These are phyloP conservation scores for Fusarium sublunatum DNA, from an alignment of 2,329 filamentous ascomycete genomes.

Conservation along the genomic window DNA sequence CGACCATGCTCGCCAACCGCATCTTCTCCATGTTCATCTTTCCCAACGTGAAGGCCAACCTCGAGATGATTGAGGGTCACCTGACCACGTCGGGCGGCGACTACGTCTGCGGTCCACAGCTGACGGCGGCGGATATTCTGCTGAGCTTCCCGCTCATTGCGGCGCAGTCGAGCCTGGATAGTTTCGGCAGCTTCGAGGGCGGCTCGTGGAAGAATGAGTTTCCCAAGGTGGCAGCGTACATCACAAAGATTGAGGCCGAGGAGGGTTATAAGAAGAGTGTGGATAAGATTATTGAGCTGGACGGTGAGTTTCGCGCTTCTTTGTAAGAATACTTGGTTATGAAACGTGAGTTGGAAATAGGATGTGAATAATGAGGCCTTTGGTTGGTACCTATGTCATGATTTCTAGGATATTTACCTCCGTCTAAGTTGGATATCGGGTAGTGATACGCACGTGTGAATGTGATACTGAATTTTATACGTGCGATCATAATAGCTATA, in stretches of 20 bases:
- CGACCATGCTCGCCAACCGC: slow-evolving; percentile 56
- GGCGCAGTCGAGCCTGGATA: slow-evolving; percentile 53
- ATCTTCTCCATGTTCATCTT: slow-evolving; percentile 56
- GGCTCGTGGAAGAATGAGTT: slow-evolving; percentile 54
- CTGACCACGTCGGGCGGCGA: slow-evolving; percentile 58
- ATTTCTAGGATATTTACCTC: no score
- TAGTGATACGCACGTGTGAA: no score
- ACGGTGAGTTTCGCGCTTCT: slow-evolving; percentile 52
- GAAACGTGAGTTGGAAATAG: not conserved
- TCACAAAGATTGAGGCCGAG: slow-evolving; percentile 57
- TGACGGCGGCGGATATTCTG: slow-evolving; percentile 66
- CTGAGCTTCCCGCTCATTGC: slow-evolving; percentile 65
- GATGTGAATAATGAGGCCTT: not conserved
- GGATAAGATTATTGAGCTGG: slow-evolving; percentile 62
- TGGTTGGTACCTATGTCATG: not conserved
- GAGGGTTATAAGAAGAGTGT: slow-evolving; percentile 61
- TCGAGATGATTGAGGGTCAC: slow-evolving; percentile 62
- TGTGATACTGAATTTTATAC: no score
- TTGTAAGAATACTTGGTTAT: slow-evolving; percentile 11
- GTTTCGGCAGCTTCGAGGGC: slow-evolving; percentile 56
- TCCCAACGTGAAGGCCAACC: slow-evolving; percentile 61
- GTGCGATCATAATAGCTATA: no score
- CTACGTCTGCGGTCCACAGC: slow-evolving; percentile 62
- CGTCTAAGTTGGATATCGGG: no score
- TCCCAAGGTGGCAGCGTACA: slow-evolving; percentile 61